These are phyloP conservation scores for Agaricus blazei DNA, from an alignment of 768 basidiomycete species.

Conservation along the genomic window DNA sequence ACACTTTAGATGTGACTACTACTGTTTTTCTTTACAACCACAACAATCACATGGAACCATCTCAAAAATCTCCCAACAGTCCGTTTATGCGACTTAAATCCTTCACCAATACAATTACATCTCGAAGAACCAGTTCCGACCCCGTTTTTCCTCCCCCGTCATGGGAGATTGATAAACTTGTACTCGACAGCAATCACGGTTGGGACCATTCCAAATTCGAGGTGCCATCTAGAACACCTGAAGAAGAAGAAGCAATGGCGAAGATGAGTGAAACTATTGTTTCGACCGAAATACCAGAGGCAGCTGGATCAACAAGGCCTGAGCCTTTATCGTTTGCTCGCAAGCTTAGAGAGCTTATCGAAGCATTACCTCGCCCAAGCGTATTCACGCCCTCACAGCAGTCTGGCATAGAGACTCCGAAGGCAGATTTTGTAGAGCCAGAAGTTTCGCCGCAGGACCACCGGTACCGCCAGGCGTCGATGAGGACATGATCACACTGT, in stretches of 20 bases:
- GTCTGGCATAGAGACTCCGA: conserved; percentile 12
- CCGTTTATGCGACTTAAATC: conserved; percentile 32
- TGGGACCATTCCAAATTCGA: neutral
- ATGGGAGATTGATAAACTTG: conserved; percentile 32
- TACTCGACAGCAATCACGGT: conserved; percentile 1
- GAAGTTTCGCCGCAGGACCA: conserved; percentile 25
- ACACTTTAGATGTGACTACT: neutral
- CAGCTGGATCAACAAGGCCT: conserved; percentile 16
- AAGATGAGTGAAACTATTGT: neutral
- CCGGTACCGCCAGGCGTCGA: conserved; percentile 41
- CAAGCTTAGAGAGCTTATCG: conserved; percentile 30
- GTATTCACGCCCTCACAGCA: conserved; percentile 15
- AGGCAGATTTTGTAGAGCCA: conserved; percentile 11
- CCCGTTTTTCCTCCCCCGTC: conserved; percentile 41
- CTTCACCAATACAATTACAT: conserved; percentile 21
- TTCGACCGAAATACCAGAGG: conserved; percentile 11
- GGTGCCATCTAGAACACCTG: neutral
- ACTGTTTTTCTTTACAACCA: neutral
- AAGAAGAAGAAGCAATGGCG: neutral
- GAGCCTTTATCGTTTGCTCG: conserved; percentile 34
- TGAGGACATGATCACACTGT: conserved; percentile 39
- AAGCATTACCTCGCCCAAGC: conserved; percentile 28
- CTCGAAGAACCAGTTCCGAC: conserved; percentile 13
- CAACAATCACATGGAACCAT: neutral
- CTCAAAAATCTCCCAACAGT: conserved; percentile 9